Conservation (phyloP, 768 basidiomycete species). For the Hericium coralloides region DNA sequence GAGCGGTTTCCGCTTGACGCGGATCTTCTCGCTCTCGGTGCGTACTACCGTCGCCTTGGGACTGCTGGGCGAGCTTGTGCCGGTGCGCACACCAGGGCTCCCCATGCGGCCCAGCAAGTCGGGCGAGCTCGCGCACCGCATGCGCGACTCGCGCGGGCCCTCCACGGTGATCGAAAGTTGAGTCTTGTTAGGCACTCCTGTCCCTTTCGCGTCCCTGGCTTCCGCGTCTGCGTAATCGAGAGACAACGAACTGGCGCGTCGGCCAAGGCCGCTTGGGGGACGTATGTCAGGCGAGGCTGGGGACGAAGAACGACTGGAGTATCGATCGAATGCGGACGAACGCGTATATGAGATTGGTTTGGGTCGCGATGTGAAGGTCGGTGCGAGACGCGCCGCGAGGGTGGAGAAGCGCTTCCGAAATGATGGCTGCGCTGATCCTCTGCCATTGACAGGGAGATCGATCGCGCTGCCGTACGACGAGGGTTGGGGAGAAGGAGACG, state of each 20-base stretch:
- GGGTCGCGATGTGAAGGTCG: not conserved
- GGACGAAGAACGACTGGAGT: constrained; percentile 10
- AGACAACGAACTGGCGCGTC: constrained; percentile 13
- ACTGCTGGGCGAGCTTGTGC: too few species aligned
- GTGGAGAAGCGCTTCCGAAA: constrained; percentile 1
- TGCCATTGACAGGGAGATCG: not conserved
- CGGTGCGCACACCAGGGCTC: not conserved
- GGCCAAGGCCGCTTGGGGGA: constrained; percentile 14
- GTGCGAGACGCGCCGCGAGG: not conserved
- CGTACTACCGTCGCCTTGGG: too few species aligned
- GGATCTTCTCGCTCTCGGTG: not conserved
- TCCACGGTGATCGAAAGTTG: not conserved
- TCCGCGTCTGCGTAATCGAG: not conserved
- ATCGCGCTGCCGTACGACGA: not conserved
- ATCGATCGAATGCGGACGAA: not conserved
- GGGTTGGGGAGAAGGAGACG: not conserved
- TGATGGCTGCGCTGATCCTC: not conserved
- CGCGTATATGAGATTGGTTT: not conserved
- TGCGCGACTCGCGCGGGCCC: constrained; percentile 4
- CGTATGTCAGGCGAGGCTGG: constrained; percentile 15
- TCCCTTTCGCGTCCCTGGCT: too few species aligned
- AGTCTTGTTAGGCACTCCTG: too few species aligned
- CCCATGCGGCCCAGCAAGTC: not conserved
- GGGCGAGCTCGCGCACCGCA: constrained; percentile 5
- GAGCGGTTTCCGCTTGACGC: not conserved